Base-by-base conservation (phyloP, 2,329 filamentous ascomycete species). In the Byssoonygena ceratinophila region DNA sequence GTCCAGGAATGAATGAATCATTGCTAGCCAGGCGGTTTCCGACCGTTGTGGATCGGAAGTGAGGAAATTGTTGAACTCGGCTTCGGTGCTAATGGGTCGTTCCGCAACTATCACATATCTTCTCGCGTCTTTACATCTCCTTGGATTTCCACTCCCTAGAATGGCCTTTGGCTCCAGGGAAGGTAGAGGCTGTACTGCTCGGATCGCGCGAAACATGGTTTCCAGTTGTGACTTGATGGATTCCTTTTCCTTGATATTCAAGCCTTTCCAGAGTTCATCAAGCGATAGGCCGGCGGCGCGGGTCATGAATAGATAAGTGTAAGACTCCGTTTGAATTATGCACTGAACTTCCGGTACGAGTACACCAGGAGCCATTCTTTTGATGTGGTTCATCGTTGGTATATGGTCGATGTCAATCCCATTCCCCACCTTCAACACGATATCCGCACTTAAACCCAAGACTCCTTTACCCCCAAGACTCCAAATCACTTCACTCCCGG, bases 241-340 rank as follows among this genome's bases (percentile, higher is more conserved):
- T 18, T 34, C 34, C 46, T 56, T 56, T 31, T 53, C 44, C 11
- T 45, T 20, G 22, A 22, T 43, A 43, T 37, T 41, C 31, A 58
- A 27, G 12, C 29, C 20, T 44, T 53, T 53, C 56, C 54, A 58
- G 44, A 48, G 46, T 12, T 27, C 39, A 44, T 56, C 54, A 44
- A 58, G 50, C 20, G 52, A 31, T 50, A 55, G 49, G 50, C 54
- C 56, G 49, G 51, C 31, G 23, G 53, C 32, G 46, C 49, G 45
- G 18, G 49, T 53, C 56, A 58, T 58, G 43, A 56, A 54, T 49
- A 58, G n/a, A n/a, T n/a, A n/a, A n/a, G n/a, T n/a, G n/a, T n/a
- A n/a, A n/a, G n/a, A n/a, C n/a, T n/a, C n/a, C n/a, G n/a, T n/a
- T n/a, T n/a, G n/a, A n/a, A n/a, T n/a, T n/a, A n/a, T n/a, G n/a